These are phyloP conservation scores for Orbilia quercus DNA, from an alignment of 2,329 filamentous ascomycete genomes.

Conservation along the genomic window DNA sequence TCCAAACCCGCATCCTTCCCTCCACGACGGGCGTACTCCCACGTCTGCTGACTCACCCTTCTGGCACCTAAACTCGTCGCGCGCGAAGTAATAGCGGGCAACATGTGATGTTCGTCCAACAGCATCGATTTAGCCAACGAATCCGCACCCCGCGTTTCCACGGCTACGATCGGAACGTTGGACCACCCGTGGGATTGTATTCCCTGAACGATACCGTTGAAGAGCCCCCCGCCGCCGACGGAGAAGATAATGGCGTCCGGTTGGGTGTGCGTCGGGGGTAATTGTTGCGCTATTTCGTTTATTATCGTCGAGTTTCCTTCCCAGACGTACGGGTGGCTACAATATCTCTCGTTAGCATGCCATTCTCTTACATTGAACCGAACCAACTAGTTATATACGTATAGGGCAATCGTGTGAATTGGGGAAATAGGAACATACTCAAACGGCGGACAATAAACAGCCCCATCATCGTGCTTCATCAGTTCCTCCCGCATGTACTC, in stretches of 20 bases:
- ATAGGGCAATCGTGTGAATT: too few species aligned
- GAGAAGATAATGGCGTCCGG: conserved; percentile 79
- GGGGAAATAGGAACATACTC: conserved; percentile 48
- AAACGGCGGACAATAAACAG: conserved; percentile 77
- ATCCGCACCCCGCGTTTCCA: conserved; percentile 81
- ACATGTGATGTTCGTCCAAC: conserved; percentile 70
- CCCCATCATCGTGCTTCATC: conserved; percentile 66
- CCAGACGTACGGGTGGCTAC: conserved; percentile 71
- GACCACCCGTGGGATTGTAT: conserved; percentile 67
- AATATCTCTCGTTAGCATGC: not conserved
- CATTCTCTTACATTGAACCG: too few species aligned
- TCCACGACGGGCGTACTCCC: conserved; percentile 70
- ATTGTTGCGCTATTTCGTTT: conserved; percentile 66
- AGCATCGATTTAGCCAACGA: conserved; percentile 73
- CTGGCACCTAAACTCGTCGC: conserved; percentile 80
- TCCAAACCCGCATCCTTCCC: conserved; percentile 65
- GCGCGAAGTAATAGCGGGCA: conserved; percentile 78
- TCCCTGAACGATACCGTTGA: conserved; percentile 80
- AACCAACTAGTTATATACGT: too few species aligned
- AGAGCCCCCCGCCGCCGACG: conserved; percentile 82
- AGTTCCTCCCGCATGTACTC: conserved; percentile 70
- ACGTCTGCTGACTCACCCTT: conserved; percentile 75
- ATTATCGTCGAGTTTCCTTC: conserved; percentile 72
- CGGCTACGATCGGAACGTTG: conserved; percentile 72
- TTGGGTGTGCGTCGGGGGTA: conserved; percentile 58